Evolutionary conservation across 768 basidiomycete genomes (phyloP), one percentile per base, ranked within the genome.

Genomic region (Coprinellus micaceus): DNA sequence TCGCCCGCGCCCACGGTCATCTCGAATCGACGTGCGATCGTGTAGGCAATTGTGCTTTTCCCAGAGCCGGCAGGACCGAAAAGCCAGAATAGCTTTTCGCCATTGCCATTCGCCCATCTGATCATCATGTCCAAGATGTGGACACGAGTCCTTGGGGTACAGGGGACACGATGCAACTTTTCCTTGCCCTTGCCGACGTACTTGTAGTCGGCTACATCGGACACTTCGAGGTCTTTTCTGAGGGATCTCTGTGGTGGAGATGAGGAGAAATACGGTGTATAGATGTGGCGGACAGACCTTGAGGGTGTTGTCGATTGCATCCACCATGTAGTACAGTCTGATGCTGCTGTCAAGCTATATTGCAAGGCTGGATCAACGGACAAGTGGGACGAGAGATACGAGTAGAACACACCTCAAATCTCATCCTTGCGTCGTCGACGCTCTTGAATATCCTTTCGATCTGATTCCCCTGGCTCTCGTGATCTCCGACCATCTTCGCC

Each of bases 91-190:
- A 65, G 49, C 4, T 29, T 60, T 39, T 58, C 59, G 44, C 60
- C 57, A 4, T 52, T 55, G 29, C 65, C 50, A 5, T 63, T 58
- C 7, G 62, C 68, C 69, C 68, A 71, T n/a, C 51, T 21, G 10
- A 25, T 44, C 13, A 69, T 65, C 1, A 60, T 39, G 17, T 60
- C 24, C 21, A 67, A 54, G 17, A 69, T 66, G 13, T 46, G 2
- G 44, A 65, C 63, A 22, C 68, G 64, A 3, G 68, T 69, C 59
- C 62, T 63, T 5, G 54, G 60, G n/a, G 64, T 67, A 54, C 70
- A 71, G 24, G 57, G 53, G 5, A 52, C 36, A 52, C 62, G 64
- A 26, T 29, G 36, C 41, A 65, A 15, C 29, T 19, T n/a, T 52
- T 17, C 36, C 15, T 33, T 21, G 56, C 59, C 49, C 47, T 60